These are phyloP conservation scores for Plantago elongata DNA, from an alignment of 257 asterid genomes.

Conservation along the genomic window DNA sequence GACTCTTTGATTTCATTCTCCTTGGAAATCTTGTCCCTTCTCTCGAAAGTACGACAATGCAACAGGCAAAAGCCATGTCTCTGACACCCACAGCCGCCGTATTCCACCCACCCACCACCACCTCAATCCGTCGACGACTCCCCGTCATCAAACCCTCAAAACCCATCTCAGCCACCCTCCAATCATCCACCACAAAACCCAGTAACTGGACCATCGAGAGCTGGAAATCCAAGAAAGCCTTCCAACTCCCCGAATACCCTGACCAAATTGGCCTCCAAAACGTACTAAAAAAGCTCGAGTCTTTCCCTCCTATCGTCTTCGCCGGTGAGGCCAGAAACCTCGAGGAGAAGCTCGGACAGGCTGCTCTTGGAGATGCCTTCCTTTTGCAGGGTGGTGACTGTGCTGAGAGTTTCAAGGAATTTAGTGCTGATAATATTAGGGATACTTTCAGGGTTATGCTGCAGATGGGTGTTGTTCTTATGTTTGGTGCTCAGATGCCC, in stretches of 20 bases:
- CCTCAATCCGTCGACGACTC: too few relatives aligned
- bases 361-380: conserved; percentile 49
- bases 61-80: too few relatives aligned
- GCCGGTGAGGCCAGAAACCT: conserved; percentile 51
- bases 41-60: too few relatives aligned
- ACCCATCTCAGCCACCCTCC: conserved; percentile 7
- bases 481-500: conserved; percentile 17
- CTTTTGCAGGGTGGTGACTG: conserved; percentile 25
- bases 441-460: conserved; percentile 18
- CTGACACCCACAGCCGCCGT: too few relatives aligned
- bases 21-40: too few relatives aligned
- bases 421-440: conserved; percentile 14
- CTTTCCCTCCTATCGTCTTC: conserved; percentile 43
- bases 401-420: conserved; percentile 33
- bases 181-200: conserved; percentile 15
- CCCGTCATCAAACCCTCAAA: too few relatives aligned
- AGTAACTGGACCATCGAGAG: conserved; percentile 32
- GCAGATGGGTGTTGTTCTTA: conserved; percentile 17
- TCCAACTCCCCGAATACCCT: conserved; percentile 44
- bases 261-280: conserved; percentile 25
- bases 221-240: conserved; percentile 47
- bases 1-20: too few relatives aligned
- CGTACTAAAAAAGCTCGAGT: conserved; percentile 33
- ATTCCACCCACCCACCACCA: too few relatives aligned
- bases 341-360: conserved; percentile 48